Base-by-base conservation (phyloP, 2,329 filamentous ascomycete genomes). In the Aspergillus brasiliensis region DNA sequence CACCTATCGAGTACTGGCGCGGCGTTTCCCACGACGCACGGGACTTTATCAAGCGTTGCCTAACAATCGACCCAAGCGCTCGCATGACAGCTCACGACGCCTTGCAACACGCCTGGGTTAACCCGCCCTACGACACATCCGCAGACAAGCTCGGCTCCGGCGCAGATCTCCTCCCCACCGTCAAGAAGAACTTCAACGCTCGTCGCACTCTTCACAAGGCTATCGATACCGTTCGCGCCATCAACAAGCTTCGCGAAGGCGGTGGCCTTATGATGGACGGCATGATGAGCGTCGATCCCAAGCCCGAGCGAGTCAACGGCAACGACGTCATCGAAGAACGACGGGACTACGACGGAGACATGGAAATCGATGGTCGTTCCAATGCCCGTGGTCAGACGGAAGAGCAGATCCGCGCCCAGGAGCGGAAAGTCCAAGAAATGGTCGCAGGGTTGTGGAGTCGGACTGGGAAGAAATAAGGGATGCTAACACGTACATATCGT, bases 1-100 rank as follows among this genome's bases (percentile, higher is more conserved):
- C 91, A 3, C 95, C 95, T 1, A 80, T 91, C 62, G 94, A 97
- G 75, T 98, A 98, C 83, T 99, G 95, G 95, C 90, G 93, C 63
- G 92, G 91, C 62, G 94, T 99, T 63, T 96, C 92, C 23, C 83
- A 88, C 55, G 85, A 87, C 51, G 91, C 94, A 44, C 91, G 96
- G 71, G 91, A 96, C 68, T 99, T 99, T 77, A 97, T 99, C 79
- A 88, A 89, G 68, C 85, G 88, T 64, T 99, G 95, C 74, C 83
- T 99, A 57, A 98, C 95, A 40, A 90, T 97, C 73, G 93, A 98
- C 73, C 91, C 93, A 2, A 85, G 85, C 60, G 85, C 88, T 67
- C 91, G 95, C 69, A 95, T 98, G 86, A 97, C 94, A 1, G 90
- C 94, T 8, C 92, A 98, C 77, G 91, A 88, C 75, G 86, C 86